These are phyloP conservation scores for Penicillium waksmanii DNA, from an alignment of 495 filamentous ascomycete genomes.

Conservation along the genomic window DNA sequence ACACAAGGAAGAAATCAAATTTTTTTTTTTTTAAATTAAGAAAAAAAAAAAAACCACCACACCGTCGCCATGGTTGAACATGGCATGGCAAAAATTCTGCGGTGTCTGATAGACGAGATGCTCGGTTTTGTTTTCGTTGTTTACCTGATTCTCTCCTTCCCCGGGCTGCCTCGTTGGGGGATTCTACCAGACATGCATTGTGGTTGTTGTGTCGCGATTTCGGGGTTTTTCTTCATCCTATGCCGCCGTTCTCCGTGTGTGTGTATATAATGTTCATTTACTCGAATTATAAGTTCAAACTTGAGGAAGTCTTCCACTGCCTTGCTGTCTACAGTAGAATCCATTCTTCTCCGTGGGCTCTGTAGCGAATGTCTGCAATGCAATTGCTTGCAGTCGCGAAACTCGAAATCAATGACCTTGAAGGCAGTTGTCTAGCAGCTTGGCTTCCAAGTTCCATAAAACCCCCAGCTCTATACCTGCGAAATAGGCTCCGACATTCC, in stretches of 20 bases:
- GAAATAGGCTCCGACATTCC: too few relatives aligned
- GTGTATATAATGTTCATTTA: conserved; percentile 38
- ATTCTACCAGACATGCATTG: conserved; percentile 15
- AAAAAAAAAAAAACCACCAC: conserved; percentile 18
- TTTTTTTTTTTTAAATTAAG: background rate
- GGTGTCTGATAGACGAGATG: background rate
- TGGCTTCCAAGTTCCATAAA: too few relatives aligned
- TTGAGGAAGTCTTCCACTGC: background rate
- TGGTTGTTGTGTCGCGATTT: conserved; percentile 15
- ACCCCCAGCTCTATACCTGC: too few relatives aligned
- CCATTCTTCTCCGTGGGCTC: background rate
- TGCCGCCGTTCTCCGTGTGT: conserved; percentile 12
- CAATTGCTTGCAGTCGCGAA: too few relatives aligned
- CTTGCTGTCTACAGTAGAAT: background rate
- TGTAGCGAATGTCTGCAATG: too few relatives aligned
- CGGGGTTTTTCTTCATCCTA: conserved; percentile 7
- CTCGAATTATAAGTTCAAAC: conserved; percentile 17
- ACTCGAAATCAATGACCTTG: too few relatives aligned
- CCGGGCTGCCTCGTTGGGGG: background rate
- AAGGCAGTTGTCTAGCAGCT: too few relatives aligned
- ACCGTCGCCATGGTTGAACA: conserved; percentile 11
- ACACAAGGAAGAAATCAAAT: conserved; percentile 9
- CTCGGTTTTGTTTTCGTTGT: conserved; percentile 2
- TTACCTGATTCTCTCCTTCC: conserved; percentile 1
- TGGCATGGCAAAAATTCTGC: conserved; percentile 14